Conservation (phyloP, 306 rosid species). For the Cicer yamashitae region DNA sequence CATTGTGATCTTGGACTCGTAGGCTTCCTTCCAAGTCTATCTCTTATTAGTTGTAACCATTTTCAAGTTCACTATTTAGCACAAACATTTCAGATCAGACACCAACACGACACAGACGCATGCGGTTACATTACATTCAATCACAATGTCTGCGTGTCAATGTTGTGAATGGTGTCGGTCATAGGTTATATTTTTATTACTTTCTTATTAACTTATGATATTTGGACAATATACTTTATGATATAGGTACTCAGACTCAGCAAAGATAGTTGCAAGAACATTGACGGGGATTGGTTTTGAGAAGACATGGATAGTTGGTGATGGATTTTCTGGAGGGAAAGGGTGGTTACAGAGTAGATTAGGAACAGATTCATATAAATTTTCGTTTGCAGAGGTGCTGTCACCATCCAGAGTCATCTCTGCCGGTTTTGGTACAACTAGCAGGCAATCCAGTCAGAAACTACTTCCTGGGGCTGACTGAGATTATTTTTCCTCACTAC, state of each 20-base stretch:
- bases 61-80: background rate
- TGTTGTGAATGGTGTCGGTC: no score
- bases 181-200: no score
- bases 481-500: conserved; percentile 27
- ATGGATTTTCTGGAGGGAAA: conserved; percentile 86
- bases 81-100: background rate
- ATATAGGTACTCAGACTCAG: conserved; percentile 77
- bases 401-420: conserved; percentile 89
- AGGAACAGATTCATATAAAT: conserved; percentile 79
- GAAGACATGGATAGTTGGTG: conserved; percentile 74
- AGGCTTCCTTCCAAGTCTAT: conserved; percentile 43
- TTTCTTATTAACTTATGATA: background rate
- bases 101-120: background rate
- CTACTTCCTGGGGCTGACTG: conserved; percentile 80
- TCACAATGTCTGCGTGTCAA: no score
- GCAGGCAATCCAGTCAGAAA: conserved; percentile 57
- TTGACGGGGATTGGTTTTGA: conserved; percentile 73
- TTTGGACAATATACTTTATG: conserved; percentile 15
- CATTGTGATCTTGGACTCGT: conserved; percentile 86
- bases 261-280: conserved; percentile 78
- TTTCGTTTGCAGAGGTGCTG: conserved; percentile 78
- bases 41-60: background rate
- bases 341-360: conserved; percentile 96
- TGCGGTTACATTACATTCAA: no score
- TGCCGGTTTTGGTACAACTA: conserved; percentile 66